Evolutionary conservation across 2,329 filamentous ascomycete species (phyloP), one percentile per base, ranked within the genome.

Genomic region (Myriangium duriaei): DNA sequence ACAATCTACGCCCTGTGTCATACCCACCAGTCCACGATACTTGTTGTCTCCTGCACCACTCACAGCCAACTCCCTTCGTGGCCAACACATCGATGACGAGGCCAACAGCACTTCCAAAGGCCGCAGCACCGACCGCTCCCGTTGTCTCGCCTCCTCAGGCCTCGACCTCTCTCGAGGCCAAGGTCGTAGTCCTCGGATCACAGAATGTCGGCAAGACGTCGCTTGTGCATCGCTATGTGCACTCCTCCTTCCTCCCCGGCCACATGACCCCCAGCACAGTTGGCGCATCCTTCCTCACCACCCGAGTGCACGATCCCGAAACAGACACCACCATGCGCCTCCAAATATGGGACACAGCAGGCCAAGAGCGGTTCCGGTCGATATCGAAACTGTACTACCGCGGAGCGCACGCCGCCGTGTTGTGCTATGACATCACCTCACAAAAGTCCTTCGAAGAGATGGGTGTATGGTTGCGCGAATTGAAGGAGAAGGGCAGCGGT

Each of bases 341-440:
- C 26, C 87, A 95, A 55, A 92, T 95, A 49, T 95, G 87, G 87
- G 87, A 95, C 56, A 95, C 87, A 21, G 85, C 88, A 41, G 88
- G 88, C 44, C 88, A 98, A 56, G 88, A 98, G 65, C 77, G 88
- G 40, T 98, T 96, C 59, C 77, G 88, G 50, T 87, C 81, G 45
- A 96, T 98, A 53, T 92, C 85, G 7, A 80, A 87, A 40, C 75
- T 98, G 38, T 96, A 96, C 68, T 98, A 98, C 63, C 81, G 88
- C 54, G 87, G 87, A 55, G 88, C 88, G 45, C 88, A 94, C 55
- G 87, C 87, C 42, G 91, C 84, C 52, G 84, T 95, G 43, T 73
- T 95, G 32, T 94, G 87, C 69, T 95, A 95, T 66, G 83, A 83
- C 64, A 92, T 95, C 57, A 93, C 86, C 43, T 81, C 87, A 58